A percentile compares a stretch with the other conserved stretches of the same genome.
Evolutionary conservation across 116 monocot genomes (phyloP).

Genomic region (Cymodocea nodosa): DNA sequence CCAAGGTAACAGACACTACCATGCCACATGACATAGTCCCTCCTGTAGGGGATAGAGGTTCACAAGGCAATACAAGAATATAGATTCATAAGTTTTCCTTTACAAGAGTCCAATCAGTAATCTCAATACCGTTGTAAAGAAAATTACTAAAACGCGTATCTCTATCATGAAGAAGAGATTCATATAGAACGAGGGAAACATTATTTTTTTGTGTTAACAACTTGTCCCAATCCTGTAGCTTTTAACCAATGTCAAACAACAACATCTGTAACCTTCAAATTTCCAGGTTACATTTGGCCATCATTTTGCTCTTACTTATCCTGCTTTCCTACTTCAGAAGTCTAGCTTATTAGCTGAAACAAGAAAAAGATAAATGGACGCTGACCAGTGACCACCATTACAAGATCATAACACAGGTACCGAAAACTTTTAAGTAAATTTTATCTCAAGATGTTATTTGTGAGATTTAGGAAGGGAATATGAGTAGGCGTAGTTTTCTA

Average conservation of each 20-base stretch:
- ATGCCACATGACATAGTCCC: background rate
- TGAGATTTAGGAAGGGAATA: background rate
- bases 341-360: too few relatives aligned
- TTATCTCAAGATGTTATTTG: background rate
- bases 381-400: background rate
- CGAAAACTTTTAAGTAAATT: background rate
- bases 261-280: too few relatives aligned
- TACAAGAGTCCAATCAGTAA: background rate
- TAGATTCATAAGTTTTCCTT: background rate
- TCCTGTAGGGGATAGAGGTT: background rate
- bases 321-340: too few relatives aligned
- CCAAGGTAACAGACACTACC: background rate
- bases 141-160: background rate
- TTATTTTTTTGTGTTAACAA: too few relatives aligned
- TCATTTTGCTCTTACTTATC: too few relatives aligned
- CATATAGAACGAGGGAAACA: too few relatives aligned
- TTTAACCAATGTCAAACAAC: too few relatives aligned
- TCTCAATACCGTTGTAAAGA: background rate
- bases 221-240: too few relatives aligned
- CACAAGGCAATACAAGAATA: too few relatives aligned
- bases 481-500: background rate
- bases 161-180: background rate
- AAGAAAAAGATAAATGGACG: too few relatives aligned
- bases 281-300: too few relatives aligned
- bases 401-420: background rate